Percentiles rank a stretch among this genome's conserved stretches.
Conservation (phyloP, 2,329 filamentous ascomycete species). For the Fusarium goolgardi region DNA sequence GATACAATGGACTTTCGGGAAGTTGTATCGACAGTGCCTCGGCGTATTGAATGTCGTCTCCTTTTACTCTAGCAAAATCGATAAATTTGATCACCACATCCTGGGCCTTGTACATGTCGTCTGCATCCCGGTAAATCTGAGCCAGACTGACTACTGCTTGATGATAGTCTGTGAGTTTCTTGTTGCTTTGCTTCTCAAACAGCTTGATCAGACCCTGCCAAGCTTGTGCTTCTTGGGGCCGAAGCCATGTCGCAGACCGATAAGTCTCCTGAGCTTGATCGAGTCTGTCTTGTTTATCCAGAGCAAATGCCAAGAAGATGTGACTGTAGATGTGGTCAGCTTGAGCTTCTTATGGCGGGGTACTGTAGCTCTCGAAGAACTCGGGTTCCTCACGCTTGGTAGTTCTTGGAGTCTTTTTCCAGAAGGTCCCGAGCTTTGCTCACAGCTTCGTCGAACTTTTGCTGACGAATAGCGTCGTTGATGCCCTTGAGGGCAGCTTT, state of each 20-base stretch:
- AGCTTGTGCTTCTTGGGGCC: slow-evolving; percentile 80
- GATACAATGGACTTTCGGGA: slow-evolving; percentile 83
- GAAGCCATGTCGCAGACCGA: slow-evolving; percentile 75
- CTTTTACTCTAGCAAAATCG: slow-evolving; percentile 77
- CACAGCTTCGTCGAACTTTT: slow-evolving; percentile 82
- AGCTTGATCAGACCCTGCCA: slow-evolving; percentile 91
- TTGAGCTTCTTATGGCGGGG: slow-evolving; percentile 21
- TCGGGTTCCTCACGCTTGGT: slow-evolving; percentile 73
- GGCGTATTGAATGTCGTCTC: slow-evolving; percentile 78
- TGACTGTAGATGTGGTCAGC: slow-evolving; percentile 61
- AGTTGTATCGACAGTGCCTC: slow-evolving; percentile 80
- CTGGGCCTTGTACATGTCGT: slow-evolving; percentile 72
- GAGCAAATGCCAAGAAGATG: slow-evolving; percentile 87
- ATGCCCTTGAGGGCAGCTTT: slow-evolving; percentile 87
- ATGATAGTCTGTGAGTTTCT: slow-evolving; percentile 79
- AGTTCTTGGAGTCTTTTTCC: slow-evolving; percentile 78
- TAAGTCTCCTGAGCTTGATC: slow-evolving; percentile 84
- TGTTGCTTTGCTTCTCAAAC: slow-evolving; percentile 79
- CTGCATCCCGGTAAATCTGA: slow-evolving; percentile 75
- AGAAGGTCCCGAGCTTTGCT: slow-evolving; percentile 76
- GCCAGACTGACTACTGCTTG: slow-evolving; percentile 79
- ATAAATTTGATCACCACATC: slow-evolving; percentile 83
- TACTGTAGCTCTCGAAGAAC: slow-evolving; percentile 11
- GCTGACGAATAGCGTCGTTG: slow-evolving; percentile 78
- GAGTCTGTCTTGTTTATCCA: slow-evolving; percentile 78